A percentile compares a stretch with the other conserved stretches of the same genome.
Conservation (phyloP, 768 basidiomycete genomes). For the Pholiota microspora region DNA sequence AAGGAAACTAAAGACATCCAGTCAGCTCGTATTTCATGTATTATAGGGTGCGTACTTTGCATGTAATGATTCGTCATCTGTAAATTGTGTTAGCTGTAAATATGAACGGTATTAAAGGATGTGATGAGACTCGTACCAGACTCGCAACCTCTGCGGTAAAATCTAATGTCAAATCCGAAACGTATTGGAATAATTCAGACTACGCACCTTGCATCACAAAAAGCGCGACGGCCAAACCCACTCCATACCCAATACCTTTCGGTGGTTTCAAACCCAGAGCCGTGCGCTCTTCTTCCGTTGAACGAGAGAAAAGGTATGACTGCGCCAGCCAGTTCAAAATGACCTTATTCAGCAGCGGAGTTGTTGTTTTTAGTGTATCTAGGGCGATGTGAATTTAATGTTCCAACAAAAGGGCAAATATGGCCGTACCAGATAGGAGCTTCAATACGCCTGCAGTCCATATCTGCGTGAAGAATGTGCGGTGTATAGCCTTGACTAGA, state of each 20-base stretch:
- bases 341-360: slow-evolving; percentile 57
- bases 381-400: background rate
- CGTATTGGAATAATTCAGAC: slow-evolving; percentile 1
- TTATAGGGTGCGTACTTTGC: slow-evolving; percentile 32
- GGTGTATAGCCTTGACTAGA: slow-evolving; percentile 45
- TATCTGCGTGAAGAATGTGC: slow-evolving; percentile 44
- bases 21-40: background rate
- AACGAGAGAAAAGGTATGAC: slow-evolving; percentile 40
- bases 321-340: slow-evolving; percentile 55
- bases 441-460: slow-evolving; percentile 50
- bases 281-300: slow-evolving; percentile 33
- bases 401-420: background rate
- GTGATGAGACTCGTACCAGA: slow-evolving; percentile 23
- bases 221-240: slow-evolving; percentile 56
- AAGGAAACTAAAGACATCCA: slow-evolving; percentile 30
- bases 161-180: background rate
- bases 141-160: slow-evolving; percentile 35
- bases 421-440: slow-evolving; percentile 35
- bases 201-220: slow-evolving; percentile 59
- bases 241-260: slow-evolving; percentile 55
- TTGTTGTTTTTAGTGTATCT: slow-evolving; percentile 50
- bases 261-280: slow-evolving; percentile 31
- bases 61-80: slow-evolving; percentile 47
- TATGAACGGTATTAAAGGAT: background rate
- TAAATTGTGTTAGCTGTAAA: background rate